A percentile compares a stretch with the other conserved stretches of the same genome.
phyloP scores from a whole-genome alignment of 768 basidiomycete species.

The Collybia nuda region DNA sequence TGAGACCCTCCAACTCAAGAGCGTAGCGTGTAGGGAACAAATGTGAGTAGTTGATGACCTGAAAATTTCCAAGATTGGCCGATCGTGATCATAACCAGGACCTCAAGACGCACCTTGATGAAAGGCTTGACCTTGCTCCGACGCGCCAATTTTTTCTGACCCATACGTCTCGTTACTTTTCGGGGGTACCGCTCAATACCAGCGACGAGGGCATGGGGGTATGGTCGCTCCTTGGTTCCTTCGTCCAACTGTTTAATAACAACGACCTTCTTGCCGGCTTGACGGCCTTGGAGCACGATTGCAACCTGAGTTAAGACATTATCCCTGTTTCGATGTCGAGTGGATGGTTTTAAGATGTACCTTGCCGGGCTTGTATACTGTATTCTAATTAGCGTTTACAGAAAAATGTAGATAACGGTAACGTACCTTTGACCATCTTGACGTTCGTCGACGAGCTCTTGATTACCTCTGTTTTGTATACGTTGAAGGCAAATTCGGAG shows the following conservation, averaged over 20 bases:
- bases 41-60: slow-evolving; percentile 98
- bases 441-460: slow-evolving; percentile 43
- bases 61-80: background rate
- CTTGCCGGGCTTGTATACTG: slow-evolving; percentile 96
- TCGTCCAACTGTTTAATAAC: slow-evolving; percentile 98
- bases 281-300: slow-evolving; percentile 97
- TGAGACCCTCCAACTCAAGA: slow-evolving; percentile 92
- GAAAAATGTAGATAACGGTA: slow-evolving; percentile 9
- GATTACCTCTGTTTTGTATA: slow-evolving; percentile 33
- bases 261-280: slow-evolving; percentile 99
- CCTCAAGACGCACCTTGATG: slow-evolving; percentile 77
- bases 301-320: slow-evolving; percentile 59
- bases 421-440: slow-evolving; percentile 62
- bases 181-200: slow-evolving; percentile 98
- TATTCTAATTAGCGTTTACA: slow-evolving; percentile 6
- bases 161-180: slow-evolving; percentile 98
- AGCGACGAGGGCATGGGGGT: slow-evolving; percentile 97
- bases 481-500: slow-evolving; percentile 22
- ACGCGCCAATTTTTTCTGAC: slow-evolving; percentile 88
- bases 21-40: slow-evolving; percentile 99
- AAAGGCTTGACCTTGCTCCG: slow-evolving; percentile 99
- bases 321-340: background rate
- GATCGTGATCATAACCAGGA: background rate
- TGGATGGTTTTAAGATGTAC: slow-evolving; percentile 34
- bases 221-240: slow-evolving; percentile 93